A percentile compares a stretch with the other conserved stretches of the same genome.
phyloP scores from a whole-genome alignment of 805 yeast genomes.

The Yamadazyma endophytica region DNA sequence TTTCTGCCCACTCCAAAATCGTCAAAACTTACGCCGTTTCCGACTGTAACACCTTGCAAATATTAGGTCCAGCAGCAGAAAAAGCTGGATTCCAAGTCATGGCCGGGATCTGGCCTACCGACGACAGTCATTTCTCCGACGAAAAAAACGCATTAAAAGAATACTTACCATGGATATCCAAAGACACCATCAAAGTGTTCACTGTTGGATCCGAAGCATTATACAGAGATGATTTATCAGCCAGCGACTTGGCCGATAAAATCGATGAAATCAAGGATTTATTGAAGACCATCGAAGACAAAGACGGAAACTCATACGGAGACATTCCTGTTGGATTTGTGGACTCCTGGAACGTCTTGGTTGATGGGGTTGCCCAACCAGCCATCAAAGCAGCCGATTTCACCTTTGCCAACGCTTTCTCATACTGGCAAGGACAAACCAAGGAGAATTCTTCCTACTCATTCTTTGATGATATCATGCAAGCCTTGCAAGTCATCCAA shows the following conservation, averaged over 20 bases:
- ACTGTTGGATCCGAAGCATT: constrained; percentile 95
- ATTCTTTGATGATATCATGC: constrained; percentile 96
- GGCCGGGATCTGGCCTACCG: constrained; percentile 93
- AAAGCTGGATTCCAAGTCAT: constrained; percentile 69
- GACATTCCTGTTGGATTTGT: constrained; percentile 83
- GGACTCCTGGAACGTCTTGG: constrained; percentile 92
- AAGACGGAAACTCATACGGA: constrained; percentile 73
- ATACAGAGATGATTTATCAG: constrained; percentile 84
- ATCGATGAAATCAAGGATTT: constrained; percentile 61
- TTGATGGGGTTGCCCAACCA: constrained; percentile 67
- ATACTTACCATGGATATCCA: constrained; percentile 71
- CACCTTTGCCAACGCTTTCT: constrained; percentile 91
- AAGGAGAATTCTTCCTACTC: constrained; percentile 80
- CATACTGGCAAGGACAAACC: constrained; percentile 98
- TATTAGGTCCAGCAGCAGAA: constrained; percentile 84
- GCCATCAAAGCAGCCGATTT: constrained; percentile 81
- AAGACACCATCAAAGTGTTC: constrained; percentile 66
- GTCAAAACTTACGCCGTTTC: constrained; percentile 88
- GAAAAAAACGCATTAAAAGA: constrained; percentile 69
- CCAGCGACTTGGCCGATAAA: constrained; percentile 63
- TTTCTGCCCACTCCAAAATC: constrained; percentile 56
- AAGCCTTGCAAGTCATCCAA: constrained; percentile 88
- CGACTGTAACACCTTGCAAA: constrained; percentile 87
- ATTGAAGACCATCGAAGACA: constrained; percentile 62
- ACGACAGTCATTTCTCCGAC: constrained; percentile 66